Conservation (phyloP, 225 moss, liverwort and hornwort genomes). For the Ulota crispa region DNA sequence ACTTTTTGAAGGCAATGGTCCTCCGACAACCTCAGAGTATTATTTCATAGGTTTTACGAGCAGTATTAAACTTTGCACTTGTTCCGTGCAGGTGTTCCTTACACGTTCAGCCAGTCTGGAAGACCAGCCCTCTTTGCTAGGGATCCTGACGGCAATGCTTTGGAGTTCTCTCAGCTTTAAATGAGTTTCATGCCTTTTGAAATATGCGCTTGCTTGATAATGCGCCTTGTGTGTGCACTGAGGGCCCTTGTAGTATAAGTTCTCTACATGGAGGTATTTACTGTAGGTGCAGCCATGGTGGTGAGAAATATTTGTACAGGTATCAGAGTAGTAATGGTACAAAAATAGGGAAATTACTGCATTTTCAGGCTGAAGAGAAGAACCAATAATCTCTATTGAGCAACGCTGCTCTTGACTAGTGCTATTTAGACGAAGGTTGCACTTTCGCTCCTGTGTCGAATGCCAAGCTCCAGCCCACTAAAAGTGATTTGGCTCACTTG, state of each 20-base stretch:
- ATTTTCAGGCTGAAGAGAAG: background rate
- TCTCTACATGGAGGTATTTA: background rate
- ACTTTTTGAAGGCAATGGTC: background rate
- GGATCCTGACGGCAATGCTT: slow-evolving; percentile 89
- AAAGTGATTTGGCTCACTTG: slow-evolving; percentile 7
- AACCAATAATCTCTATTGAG: background rate
- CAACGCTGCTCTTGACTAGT: background rate
- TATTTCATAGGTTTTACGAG: slow-evolving; percentile 4
- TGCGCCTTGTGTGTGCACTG: background rate
- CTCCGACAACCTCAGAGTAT: background rate
- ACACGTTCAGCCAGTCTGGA: slow-evolving; percentile 77
- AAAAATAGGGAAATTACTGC: background rate
- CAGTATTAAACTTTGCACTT: slow-evolving; percentile 3
- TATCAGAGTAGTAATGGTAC: background rate
- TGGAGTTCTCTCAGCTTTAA: slow-evolving; percentile 78
- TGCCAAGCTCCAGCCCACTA: background rate
- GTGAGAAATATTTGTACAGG: slow-evolving; percentile 33
- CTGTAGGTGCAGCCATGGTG: slow-evolving; percentile 3
- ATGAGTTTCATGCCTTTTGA: slow-evolving; percentile 1
- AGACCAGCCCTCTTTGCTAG: slow-evolving; percentile 86
- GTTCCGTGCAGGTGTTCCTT: slow-evolving; percentile 60
- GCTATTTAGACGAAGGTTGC: background rate
- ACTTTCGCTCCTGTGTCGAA: background rate
- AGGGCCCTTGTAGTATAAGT: background rate
- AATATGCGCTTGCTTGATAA: background rate